Evolutionary conservation across 2,329 filamentous ascomycete genomes (phyloP), one percentile per base, ranked within the genome.

Genomic region (Cladophialophora chaetospira): DNA sequence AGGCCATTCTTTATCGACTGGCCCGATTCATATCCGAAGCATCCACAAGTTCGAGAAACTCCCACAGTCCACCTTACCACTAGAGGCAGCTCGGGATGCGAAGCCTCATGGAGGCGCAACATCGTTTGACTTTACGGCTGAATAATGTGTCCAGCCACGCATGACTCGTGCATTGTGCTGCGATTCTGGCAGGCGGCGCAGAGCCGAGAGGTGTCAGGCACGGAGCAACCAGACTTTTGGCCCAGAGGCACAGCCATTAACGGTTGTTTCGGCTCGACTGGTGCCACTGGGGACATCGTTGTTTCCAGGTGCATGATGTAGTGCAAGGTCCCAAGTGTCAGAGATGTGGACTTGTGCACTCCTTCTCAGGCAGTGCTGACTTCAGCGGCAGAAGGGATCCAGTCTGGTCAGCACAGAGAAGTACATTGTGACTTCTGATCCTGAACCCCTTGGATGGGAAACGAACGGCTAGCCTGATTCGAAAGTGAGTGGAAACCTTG

Each of bases 41-140:
- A 4, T 36, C 26, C 21, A 23, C 21, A 36, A 33, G 40, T 54
- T 47, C 51, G 51, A 53, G 42, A 54, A 54, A 23, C 21, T 28
- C n/a, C n/a, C 6, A 8, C 31, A 33, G 31, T 33, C 26, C 38
- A 54, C 51, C 17, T 45, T 28, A 23, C 36, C 38, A 53, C 17
- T n/a, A 45, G 11, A 53, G 38, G 49, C 8, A 44, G 28, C 47
- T 51, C 46, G 13, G 13, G 28, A 15, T 46, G 44, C 6, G 29
- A n/a, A 45, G 21, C n/a, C n/a, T n/a, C n/a, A n/a, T n/a, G n/a
- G n/a, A n/a, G n/a, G n/a, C n/a, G n/a, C n/a, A n/a, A n/a, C n/a
- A n/a, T 25, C 4, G 17, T 25, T 23, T 13, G n/a, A n/a, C n/a
- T 17, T n/a, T 31, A 31, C 13, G 28, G 15, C 17, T 8, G 36